Conservation (phyloP, 805 yeast species). For the Ogataea corticis region DNA sequence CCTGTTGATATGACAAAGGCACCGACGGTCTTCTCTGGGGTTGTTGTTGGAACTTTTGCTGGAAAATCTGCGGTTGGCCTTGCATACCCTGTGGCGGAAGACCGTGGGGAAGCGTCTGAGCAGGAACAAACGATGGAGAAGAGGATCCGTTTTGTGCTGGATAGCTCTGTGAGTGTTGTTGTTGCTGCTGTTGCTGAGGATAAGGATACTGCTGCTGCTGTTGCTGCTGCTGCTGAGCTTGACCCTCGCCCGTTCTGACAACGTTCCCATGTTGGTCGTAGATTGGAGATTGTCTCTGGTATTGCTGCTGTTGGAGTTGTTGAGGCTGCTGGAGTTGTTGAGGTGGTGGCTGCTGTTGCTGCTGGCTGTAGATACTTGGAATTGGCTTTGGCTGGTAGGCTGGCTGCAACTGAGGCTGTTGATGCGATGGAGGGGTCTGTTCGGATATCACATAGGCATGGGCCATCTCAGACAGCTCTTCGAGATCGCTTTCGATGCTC, state of each 20-base stretch:
- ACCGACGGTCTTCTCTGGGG: slow-evolving; percentile 29
- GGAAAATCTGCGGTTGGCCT: slow-evolving; percentile 30
- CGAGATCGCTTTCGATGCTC: slow-evolving; percentile 30
- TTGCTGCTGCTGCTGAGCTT: slow-evolving; percentile 9
- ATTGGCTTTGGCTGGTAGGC: slow-evolving; percentile 22
- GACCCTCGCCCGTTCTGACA: slow-evolving; percentile 16
- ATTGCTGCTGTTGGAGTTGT: slow-evolving; percentile 12
- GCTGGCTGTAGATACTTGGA: slow-evolving; percentile 21
- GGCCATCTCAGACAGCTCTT: slow-evolving; percentile 34
- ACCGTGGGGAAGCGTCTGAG: slow-evolving; percentile 35
- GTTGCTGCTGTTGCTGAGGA: slow-evolving; percentile 6
- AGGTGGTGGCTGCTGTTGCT: slow-evolving; percentile 10
- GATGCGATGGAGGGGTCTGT: slow-evolving; percentile 24
- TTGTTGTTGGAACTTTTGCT: slow-evolving; percentile 22
- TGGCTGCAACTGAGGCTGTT: slow-evolving; percentile 19
- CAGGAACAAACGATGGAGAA: slow-evolving; percentile 31
- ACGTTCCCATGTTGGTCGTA: slow-evolving; percentile 22
- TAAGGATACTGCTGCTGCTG: background rate
- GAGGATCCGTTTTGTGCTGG: slow-evolving; percentile 16
- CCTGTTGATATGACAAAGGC: slow-evolving; percentile 26
- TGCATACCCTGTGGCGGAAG: slow-evolving; percentile 38
- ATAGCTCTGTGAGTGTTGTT: background rate
- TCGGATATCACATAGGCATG: slow-evolving; percentile 31
- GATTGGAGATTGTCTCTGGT: slow-evolving; percentile 14
- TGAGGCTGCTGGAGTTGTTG: slow-evolving; percentile 17